Evolutionary conservation across 2,329 filamentous ascomycete species (phyloP).

Genomic region (Metarhizium robertsii): DNA sequence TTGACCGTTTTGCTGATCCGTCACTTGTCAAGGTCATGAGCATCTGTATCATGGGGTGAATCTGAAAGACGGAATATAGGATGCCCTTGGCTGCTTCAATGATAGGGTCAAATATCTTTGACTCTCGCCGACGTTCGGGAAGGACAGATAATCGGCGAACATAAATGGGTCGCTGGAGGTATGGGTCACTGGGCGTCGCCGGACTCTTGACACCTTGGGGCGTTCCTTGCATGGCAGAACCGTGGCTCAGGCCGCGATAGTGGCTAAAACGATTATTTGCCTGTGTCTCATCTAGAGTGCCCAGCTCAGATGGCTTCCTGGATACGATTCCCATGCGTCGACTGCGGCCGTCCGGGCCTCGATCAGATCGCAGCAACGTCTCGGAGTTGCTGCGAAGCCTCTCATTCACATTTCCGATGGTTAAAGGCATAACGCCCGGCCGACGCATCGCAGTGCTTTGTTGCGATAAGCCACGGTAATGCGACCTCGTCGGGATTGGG

Average conservation of each 20-base stretch:
- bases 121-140: constrained; percentile 54
- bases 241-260: constrained; percentile 57
- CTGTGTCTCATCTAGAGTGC: constrained; percentile 53
- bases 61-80: constrained; percentile 57
- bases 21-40: constrained; percentile 53
- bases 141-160: constrained; percentile 54
- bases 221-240: constrained; percentile 55
- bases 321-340: constrained; percentile 57
- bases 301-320: constrained; percentile 49
- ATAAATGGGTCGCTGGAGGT: constrained; percentile 50
- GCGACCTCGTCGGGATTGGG: constrained; percentile 66
- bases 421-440: constrained; percentile 62
- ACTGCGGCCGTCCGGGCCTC: constrained; percentile 41
- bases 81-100: constrained; percentile 58
- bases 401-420: constrained; percentile 62
- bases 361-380: constrained; percentile 43
- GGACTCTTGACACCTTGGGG: constrained; percentile 40
- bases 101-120: constrained; percentile 49
- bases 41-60: constrained; percentile 59
- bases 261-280: constrained; percentile 58
- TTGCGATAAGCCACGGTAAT: constrained; percentile 67
- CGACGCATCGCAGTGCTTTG: constrained; percentile 56
- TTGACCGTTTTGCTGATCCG: constrained; percentile 50
- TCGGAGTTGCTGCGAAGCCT: constrained; percentile 58
- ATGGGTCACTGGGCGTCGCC: constrained; percentile 49